A percentile compares a stretch with the other conserved stretches of the same genome.
Conservation (phyloP, 345 rosid genomes). For the Eutrema heterophyllum region DNA sequence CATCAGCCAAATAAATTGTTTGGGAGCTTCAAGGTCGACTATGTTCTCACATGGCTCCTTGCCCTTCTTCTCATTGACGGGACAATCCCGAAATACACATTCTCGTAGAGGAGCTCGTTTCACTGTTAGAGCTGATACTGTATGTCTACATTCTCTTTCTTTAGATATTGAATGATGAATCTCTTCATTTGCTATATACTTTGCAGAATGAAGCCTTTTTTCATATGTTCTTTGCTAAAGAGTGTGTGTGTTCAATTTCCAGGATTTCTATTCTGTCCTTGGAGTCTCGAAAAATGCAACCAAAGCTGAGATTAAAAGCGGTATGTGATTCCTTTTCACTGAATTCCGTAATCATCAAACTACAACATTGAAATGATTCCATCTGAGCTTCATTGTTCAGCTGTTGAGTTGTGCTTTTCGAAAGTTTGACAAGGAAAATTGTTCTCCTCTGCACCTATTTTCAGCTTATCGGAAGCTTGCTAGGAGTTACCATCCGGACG, state of each 20-base stretch:
- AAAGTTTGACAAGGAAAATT: conserved; percentile 4
- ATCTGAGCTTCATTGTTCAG: background rate
- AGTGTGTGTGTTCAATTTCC: conserved; percentile 18
- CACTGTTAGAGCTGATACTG: conserved; percentile 78
- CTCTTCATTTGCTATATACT: background rate
- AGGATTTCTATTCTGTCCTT: conserved; percentile 92
- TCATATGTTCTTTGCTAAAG: background rate
- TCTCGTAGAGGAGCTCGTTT: conserved; percentile 56
- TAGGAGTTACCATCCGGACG: conserved; percentile 93
- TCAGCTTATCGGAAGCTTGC: conserved; percentile 98
- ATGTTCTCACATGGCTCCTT: conserved; percentile 58
- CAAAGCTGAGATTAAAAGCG: conserved; percentile 94
- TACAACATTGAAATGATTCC: background rate
- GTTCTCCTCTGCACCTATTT: conserved; percentile 8
- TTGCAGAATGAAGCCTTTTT: background rate
- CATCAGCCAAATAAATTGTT: conserved; percentile 38
- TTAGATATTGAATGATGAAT: background rate
- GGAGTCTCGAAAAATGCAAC: conserved; percentile 87
- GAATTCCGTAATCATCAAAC: background rate
- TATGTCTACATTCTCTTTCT: conserved; percentile 40
- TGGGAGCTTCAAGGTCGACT: conserved; percentile 60
- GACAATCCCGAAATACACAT: conserved; percentile 41
- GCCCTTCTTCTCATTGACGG: conserved; percentile 40
- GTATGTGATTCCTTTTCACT: conserved; percentile 36
- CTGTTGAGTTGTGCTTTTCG: background rate